A percentile compares a stretch with the other conserved stretches of the same genome.
Evolutionary conservation across 2,329 filamentous ascomycete genomes (phyloP).

Genomic region (Colletotrichum camelliae): DNA sequence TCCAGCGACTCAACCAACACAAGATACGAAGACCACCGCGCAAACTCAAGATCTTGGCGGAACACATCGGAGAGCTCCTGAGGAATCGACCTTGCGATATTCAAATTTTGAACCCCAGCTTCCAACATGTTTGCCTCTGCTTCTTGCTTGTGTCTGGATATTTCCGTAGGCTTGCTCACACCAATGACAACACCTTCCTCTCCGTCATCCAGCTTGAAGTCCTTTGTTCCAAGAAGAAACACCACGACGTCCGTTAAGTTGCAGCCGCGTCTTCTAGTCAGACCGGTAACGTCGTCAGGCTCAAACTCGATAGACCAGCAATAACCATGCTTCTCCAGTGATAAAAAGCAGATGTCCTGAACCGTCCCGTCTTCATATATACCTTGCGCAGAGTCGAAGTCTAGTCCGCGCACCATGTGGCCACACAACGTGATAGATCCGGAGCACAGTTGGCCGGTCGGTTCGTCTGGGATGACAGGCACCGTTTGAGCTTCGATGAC

Average conservation of each 20-base stretch:
- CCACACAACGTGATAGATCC: not conserved
- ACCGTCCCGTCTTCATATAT: not conserved
- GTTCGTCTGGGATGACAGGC: not conserved
- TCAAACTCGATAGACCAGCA: not conserved
- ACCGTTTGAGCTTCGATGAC: not conserved
- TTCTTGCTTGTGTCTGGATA: not conserved
- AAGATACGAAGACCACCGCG: not conserved
- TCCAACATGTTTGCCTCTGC: accelerated
- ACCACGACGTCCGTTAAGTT: accelerated
- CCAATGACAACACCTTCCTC: not conserved
- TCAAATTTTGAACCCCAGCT: accelerated
- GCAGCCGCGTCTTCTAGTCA: not conserved
- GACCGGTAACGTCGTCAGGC: not conserved
- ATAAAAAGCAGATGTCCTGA: not conserved
- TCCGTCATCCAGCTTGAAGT: not conserved
- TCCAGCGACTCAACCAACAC: not conserved
- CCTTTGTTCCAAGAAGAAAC: not conserved
- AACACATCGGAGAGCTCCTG: not conserved
- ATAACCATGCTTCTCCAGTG: not conserved
- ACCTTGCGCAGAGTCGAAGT: not conserved
- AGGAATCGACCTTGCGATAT: not conserved
- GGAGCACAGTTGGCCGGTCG: not conserved
- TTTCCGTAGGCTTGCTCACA: not conserved
- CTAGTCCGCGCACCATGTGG: not conserved
- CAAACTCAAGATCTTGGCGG: accelerated